Percentiles rank a stretch among this genome's conserved stretches.
Evolutionary conservation across 139 green algal genomes (phyloP).

Genomic region (Chlorella sorokiniana): DNA sequence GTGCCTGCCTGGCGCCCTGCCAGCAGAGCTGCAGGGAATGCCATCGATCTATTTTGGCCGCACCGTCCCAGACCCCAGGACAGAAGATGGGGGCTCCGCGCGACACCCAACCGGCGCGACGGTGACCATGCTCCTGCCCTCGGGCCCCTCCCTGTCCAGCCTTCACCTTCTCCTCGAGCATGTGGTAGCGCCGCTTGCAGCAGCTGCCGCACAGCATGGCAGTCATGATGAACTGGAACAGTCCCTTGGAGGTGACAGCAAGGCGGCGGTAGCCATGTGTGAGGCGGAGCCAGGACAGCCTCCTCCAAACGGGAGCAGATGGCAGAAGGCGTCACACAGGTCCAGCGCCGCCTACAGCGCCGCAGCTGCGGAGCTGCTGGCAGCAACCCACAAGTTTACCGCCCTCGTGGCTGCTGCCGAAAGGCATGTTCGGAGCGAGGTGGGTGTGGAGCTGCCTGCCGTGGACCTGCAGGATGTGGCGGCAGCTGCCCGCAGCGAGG

Average conservation of each 20-base stretch:
- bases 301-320: not conserved
- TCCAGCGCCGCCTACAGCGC: not conserved
- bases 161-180: constrained; percentile 8
- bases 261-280: not conserved
- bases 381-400: constrained; percentile 2
- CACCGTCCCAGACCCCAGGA: too few species aligned
- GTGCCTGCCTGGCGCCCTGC: not conserved
- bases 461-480: constrained; percentile 2
- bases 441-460: constrained; percentile 3
- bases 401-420: not conserved
- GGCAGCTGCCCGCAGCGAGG: not conserved
- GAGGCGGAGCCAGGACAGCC: not conserved
- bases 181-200: constrained; percentile 15
- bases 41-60: constrained; percentile 7
- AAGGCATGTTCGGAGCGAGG: constrained; percentile 16
- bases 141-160: constrained; percentile 8
- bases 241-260: not conserved
- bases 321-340: not conserved
- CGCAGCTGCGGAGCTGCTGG: constrained; percentile 7
- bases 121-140: constrained; percentile 7
- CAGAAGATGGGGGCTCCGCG: too few species aligned
- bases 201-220: not conserved
- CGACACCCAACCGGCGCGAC: not conserved
- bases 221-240: not conserved
- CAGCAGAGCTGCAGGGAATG: not conserved